phyloP scores from a whole-genome alignment of 768 basidiomycete species.

The Russula lepida region DNA sequence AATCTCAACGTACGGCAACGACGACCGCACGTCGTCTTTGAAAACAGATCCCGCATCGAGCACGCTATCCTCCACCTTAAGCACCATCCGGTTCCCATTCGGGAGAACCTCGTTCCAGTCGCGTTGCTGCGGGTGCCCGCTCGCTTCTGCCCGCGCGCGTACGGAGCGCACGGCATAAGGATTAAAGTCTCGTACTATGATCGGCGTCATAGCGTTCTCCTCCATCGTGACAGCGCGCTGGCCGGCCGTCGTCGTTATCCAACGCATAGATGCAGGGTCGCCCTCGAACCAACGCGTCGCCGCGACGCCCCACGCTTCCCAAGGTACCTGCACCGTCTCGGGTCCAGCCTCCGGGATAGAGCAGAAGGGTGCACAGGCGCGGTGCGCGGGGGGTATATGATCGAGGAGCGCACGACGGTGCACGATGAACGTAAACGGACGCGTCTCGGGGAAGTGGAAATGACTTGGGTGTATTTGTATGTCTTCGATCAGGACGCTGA shows the following conservation, averaged over 20 bases:
- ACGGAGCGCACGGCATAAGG: conserved; percentile 11
- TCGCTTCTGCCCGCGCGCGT: not conserved
- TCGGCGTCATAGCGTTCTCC: not conserved
- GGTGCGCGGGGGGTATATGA: not conserved
- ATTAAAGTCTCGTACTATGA: conserved; percentile 25
- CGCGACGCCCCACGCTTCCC: conserved; percentile 24
- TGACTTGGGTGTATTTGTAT: not conserved
- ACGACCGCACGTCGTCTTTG: conserved; percentile 18
- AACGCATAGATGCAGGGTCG: conserved; percentile 22
- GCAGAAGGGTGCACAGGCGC: conserved; percentile 1
- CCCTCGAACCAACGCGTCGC: conserved; percentile 24
- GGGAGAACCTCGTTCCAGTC: conserved; percentile 1
- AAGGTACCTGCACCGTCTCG: conserved; percentile 6
- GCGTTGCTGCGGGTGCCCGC: not conserved
- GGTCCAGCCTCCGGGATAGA: not conserved
- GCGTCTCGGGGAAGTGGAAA: conserved; percentile 9
- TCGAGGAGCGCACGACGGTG: conserved; percentile 22
- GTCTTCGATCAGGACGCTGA: conserved; percentile 21
- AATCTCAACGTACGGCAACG: conserved; percentile 24
- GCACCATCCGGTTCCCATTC: conserved; percentile 1
- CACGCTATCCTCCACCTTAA: conserved; percentile 6
- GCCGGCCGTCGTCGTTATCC: conserved; percentile 29
- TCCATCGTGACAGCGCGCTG: conserved; percentile 24
- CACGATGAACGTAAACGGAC: conserved; percentile 23
- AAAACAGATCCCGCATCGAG: conserved; percentile 13